Evolutionary conservation across 306 rosid species (phyloP).

Genomic region (barrel medic (Medicago truncatula)): DNA sequence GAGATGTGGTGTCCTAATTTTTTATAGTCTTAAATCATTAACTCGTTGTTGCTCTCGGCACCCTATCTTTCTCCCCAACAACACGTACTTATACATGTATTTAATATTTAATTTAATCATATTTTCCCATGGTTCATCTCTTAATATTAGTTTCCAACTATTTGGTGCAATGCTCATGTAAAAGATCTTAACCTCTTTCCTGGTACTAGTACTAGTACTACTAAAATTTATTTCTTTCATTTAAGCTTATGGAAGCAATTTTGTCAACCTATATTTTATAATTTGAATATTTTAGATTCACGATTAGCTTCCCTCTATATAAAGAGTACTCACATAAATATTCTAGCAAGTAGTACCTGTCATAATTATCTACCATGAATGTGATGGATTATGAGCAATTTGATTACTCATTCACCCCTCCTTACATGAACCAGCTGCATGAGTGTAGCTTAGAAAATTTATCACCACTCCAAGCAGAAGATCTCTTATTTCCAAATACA

Average conservation of each 20-base stretch:
- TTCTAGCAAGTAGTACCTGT: constrained; percentile 11
- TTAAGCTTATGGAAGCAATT: constrained; percentile 25
- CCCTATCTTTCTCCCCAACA: too few relatives aligned
- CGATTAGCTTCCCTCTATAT: constrained; percentile 23
- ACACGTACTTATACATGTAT: too few relatives aligned
- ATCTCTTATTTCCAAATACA: constrained; percentile 33
- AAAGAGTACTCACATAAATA: not conserved
- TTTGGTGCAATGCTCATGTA: not conserved
- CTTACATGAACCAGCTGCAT: constrained; percentile 40
- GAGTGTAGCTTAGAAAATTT: constrained; percentile 45
- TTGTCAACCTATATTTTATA: constrained; percentile 12
- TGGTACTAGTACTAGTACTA: not conserved
- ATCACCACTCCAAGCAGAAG: constrained; percentile 41
- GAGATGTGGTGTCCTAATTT: too few relatives aligned
- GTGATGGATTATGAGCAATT: constrained; percentile 47
- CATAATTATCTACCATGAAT: constrained; percentile 37
- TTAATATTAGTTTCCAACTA: not conserved
- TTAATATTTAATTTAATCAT: too few relatives aligned
- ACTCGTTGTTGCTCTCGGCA: too few relatives aligned
- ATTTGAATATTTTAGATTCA: constrained; percentile 25
- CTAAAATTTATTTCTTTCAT: not conserved
- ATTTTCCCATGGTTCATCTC: not conserved
- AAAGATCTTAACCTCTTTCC: not conserved
- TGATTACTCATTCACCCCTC: constrained; percentile 41
- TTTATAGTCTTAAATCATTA: too few relatives aligned